phyloP scores from a whole-genome alignment of 768 basidiomycete genomes.

The Omphalotus guepiniiformis region DNA sequence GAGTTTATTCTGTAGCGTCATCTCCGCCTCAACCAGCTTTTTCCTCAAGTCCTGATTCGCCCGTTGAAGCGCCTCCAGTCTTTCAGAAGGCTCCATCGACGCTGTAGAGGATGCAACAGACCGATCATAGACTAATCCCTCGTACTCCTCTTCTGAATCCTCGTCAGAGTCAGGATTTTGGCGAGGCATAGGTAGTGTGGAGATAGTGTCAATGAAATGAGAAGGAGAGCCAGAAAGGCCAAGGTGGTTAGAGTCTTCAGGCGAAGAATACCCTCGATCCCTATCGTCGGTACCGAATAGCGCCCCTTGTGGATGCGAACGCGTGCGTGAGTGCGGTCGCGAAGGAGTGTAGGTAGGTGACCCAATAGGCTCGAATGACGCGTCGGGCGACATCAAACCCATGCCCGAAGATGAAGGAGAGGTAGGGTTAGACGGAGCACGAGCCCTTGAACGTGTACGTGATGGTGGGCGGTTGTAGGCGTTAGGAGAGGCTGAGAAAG shows the following conservation, averaged over 20 bases:
- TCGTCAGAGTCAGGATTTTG: constrained; percentile 46
- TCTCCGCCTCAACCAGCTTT: constrained; percentile 74
- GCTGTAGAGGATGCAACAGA: constrained; percentile 54
- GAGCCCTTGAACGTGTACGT: constrained; percentile 22
- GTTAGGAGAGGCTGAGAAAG: constrained; percentile 29
- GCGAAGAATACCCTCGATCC: constrained; percentile 40
- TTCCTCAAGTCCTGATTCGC: constrained; percentile 70
- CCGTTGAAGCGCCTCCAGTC: constrained; percentile 67
- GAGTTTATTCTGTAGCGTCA: constrained; percentile 59
- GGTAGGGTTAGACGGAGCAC: constrained; percentile 72
- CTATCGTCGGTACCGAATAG: constrained; percentile 16
- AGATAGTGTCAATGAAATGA: constrained; percentile 41
- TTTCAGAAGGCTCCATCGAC: constrained; percentile 70
- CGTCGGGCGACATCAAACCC: constrained; percentile 17
- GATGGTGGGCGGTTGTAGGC: too few relatives aligned
- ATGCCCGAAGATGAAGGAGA: constrained; percentile 36
- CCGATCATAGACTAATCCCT: constrained; percentile 44
- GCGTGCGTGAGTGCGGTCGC: constrained; percentile 64
- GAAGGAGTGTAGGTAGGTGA: constrained; percentile 43
- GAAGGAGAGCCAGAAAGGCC: constrained; percentile 28
- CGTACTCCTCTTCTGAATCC: constrained; percentile 39
- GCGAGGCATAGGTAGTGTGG: constrained; percentile 59
- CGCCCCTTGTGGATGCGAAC: constrained; percentile 45
- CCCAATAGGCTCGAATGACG: constrained; percentile 29
- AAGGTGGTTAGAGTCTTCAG: constrained; percentile 34